Evolutionary conservation across 2,329 filamentous ascomycete genomes (phyloP), one percentile per base, ranked within the genome.

Genomic region (Sarocladiaceae sp.): DNA sequence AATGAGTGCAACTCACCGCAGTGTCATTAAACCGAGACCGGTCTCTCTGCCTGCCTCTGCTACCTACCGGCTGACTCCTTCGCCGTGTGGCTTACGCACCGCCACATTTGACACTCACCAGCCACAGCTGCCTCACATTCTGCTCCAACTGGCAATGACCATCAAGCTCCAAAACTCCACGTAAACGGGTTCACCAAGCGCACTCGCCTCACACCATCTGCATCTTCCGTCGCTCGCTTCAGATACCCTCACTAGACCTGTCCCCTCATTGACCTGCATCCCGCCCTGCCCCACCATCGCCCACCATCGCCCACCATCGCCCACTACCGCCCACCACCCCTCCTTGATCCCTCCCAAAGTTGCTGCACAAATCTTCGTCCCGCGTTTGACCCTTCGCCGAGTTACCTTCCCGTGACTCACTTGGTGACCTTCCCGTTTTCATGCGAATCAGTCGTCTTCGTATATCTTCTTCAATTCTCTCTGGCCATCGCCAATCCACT

Each of bases 401-500:
- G 13, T 33, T 33, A 19, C 16, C 26, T 6, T 26, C 35, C 40
- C 40, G 40, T 43, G 40, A 43, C 40, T 43, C 40, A 42, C 26
- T 39, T n/a, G 20, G 34, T 23, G 19, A 19, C 19, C 39, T 23
- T 33, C 23, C 29, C 40, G 40, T 20, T 32, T 43, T 32, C 29
- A 43, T 43, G 40, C 40, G 40, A 43, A 21, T 43, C 40, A 43
- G 23, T 43, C 40, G 40, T 18, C 26, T 43, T n/a, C 26, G n/a
- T 27, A 6, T 43, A 3, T 10, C 26, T 33, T 23, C 29, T n/a
- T 6, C 24, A 21, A 21, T 43, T 18, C 16, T 21, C 16, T 43
- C 40, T 24, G 40, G 40, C 27, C 26, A 6, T 32, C 18, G 27
- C 40, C 26, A 20, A 7, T 20, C 33, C 40, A 15, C 11, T 33